phyloP scores from a whole-genome alignment of 2,329 filamentous ascomycete species.

The Sclerotiophoma versabilis region DNA sequence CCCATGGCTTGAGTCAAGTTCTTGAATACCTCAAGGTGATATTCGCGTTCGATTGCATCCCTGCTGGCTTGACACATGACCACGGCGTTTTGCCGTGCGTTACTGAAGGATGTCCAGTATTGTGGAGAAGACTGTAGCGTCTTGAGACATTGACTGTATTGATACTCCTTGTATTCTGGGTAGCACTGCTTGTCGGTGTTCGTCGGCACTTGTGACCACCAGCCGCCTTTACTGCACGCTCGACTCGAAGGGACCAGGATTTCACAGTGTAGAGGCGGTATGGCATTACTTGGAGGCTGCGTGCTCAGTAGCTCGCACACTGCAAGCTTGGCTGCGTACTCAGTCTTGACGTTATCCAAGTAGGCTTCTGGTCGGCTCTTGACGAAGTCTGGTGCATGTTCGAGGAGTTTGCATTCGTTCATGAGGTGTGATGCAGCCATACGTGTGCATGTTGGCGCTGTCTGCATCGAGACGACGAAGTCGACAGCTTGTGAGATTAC shows the following conservation, averaged over 20 bases:
- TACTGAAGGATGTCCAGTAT: slow-evolving; percentile 71
- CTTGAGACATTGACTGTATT: slow-evolving; percentile 60
- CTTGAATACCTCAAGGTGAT: slow-evolving; percentile 43
- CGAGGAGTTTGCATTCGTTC: slow-evolving; percentile 61
- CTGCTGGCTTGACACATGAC: slow-evolving; percentile 69
- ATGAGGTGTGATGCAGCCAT: slow-evolving; percentile 61
- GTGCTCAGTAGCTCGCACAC: slow-evolving; percentile 68
- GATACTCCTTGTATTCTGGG: slow-evolving; percentile 36
- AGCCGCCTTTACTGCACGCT: slow-evolving; percentile 36
- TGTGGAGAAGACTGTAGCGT: slow-evolving; percentile 63
- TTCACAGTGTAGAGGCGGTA: slow-evolving; percentile 60
- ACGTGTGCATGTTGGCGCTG: slow-evolving; percentile 56
- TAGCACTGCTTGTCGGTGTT: slow-evolving; percentile 43
- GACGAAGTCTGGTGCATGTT: slow-evolving; percentile 40
- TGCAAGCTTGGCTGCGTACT: slow-evolving; percentile 68
- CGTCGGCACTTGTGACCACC: slow-evolving; percentile 28
- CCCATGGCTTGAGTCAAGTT: slow-evolving; percentile 39
- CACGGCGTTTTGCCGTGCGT: slow-evolving; percentile 66
- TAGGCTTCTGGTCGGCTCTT: slow-evolving; percentile 36
- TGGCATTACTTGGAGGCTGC: slow-evolving; percentile 43
- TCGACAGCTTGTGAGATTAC: slow-evolving; percentile 35
- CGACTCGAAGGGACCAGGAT: slow-evolving; percentile 55
- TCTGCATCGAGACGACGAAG: slow-evolving; percentile 33
- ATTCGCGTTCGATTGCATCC: slow-evolving; percentile 64
- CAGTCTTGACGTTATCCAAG: slow-evolving; percentile 56